These are phyloP conservation scores for Metschnikowia sp. DNA, from an alignment of 805 yeast species.

Conservation along the genomic window DNA sequence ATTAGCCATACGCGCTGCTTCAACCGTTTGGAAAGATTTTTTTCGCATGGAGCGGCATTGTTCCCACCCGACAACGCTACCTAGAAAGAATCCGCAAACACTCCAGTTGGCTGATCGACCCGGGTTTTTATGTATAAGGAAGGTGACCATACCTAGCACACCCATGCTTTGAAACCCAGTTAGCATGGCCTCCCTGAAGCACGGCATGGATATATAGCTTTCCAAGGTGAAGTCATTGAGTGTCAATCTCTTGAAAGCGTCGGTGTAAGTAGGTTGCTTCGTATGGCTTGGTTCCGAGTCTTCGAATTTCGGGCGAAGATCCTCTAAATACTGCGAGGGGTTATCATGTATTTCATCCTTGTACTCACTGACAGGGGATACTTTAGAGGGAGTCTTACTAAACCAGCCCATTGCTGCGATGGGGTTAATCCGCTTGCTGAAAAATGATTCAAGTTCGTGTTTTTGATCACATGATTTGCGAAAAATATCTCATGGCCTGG, in stretches of 20 bases:
- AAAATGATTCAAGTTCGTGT: background rate
- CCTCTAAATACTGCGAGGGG: constrained; percentile 42
- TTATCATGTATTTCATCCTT: constrained; percentile 14
- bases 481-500: background rate
- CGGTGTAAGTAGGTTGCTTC: constrained; percentile 18
- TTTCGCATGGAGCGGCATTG: constrained; percentile 77
- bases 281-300: constrained; percentile 26
- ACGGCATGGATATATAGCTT: constrained; percentile 59
- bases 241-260: constrained; percentile 44
- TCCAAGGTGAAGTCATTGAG: constrained; percentile 50
- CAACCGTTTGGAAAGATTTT: constrained; percentile 62
- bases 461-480: constrained; percentile 6
- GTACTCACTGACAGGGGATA: constrained; percentile 33
- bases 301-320: constrained; percentile 50
- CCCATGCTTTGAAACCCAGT: constrained; percentile 73
- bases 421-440: background rate
- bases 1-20: constrained; percentile 57
- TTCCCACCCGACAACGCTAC: constrained; percentile 87
- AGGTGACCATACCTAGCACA: constrained; percentile 64
- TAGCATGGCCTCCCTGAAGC: constrained; percentile 75
- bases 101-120: constrained; percentile 76
- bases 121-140: constrained; percentile 61
- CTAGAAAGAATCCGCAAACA: constrained; percentile 72
- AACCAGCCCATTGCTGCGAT: constrained; percentile 40
- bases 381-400: constrained; percentile 35